Conservation (phyloP, 768 basidiomycete genomes). For the Filobasidium floriforme region DNA sequence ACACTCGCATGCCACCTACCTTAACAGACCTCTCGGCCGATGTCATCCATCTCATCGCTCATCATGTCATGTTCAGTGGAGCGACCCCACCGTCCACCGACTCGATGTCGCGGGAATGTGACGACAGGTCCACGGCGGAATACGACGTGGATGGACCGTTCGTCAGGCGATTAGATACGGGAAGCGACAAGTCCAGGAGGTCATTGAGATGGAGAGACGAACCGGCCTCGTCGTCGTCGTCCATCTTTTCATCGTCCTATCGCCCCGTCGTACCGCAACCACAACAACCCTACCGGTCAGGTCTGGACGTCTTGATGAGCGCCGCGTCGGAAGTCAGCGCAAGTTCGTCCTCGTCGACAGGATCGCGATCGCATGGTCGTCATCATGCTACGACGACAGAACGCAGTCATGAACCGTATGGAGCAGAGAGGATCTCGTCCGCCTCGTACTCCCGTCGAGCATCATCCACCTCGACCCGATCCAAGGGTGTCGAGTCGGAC, state of each 20-base stretch:
- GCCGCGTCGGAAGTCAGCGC: background rate
- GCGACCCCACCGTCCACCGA: background rate
- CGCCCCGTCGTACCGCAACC: too few species aligned
- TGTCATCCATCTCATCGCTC: background rate
- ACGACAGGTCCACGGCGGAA: background rate
- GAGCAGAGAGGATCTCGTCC: background rate
- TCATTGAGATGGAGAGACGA: too few species aligned
- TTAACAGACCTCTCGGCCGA: slow-evolving; percentile 2
- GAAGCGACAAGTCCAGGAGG: background rate
- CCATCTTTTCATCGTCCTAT: too few species aligned
- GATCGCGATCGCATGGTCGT: background rate
- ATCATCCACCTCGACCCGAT: background rate
- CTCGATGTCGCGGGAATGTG: background rate
- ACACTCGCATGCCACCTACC: background rate
- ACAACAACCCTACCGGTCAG: background rate
- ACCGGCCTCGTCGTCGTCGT: too few species aligned
- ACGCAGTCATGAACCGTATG: too few species aligned
- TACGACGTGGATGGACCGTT: background rate
- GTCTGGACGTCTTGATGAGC: background rate
- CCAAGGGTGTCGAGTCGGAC: background rate
- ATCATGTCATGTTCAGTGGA: slow-evolving; percentile 3
- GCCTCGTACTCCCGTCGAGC: background rate
- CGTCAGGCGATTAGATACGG: background rate
- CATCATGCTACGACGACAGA: too few species aligned
- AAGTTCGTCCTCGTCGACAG: background rate